Evolutionary conservation across 129 eudicot species (phyloP), one percentile per base, ranked within the genome.

Genomic region (Chrysanthemum seticuspe): DNA sequence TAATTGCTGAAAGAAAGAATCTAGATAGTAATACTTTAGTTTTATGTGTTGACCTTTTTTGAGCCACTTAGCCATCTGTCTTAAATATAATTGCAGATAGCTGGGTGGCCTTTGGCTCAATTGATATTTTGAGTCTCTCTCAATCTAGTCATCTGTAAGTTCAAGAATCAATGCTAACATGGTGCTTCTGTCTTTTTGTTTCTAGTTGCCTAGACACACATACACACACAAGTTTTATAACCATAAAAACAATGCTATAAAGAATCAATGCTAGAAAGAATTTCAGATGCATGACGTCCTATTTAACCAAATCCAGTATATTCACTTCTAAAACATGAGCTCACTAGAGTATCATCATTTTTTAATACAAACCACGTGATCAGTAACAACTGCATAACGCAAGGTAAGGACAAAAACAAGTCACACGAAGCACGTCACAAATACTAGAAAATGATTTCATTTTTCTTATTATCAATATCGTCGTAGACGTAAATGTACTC

Each of bases 1-100:
- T 66, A 56, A 51, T 68, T 69, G 62, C 73, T 27, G 62, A 69
- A 52, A 51, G 34, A 13, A 52, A 69, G n/a, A 52, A 15, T 47
- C 62, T 50, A 49, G 34, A 52, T 50, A 29, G 15, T 40, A 40
- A 40, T 27, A n/a, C 54, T 14, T 13, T 27, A n/a, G 31, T 14
- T 13, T 25, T 13, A 52, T 52, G 9, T 27, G 27, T 15, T 69
- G 29, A 50, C n/a, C 16, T 52, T 4, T 25, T 21, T n/a, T 10
- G 3, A 21, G 47, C 47, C 47, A 40, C 47, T 40, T 7, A 40
- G 47, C 45, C 45, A 67, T 5, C 72, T 49, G 59, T 48, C 36
- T 67, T 67, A 1, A 49, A 67, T 2, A 67, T 48, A 67, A 13
- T 21, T 49, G 58, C 58, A 67, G 49, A 67, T 19, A 45, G 40